These are phyloP conservation scores for Rubus idaeus DNA, from an alignment of 306 rosid species.

Conservation along the genomic window DNA sequence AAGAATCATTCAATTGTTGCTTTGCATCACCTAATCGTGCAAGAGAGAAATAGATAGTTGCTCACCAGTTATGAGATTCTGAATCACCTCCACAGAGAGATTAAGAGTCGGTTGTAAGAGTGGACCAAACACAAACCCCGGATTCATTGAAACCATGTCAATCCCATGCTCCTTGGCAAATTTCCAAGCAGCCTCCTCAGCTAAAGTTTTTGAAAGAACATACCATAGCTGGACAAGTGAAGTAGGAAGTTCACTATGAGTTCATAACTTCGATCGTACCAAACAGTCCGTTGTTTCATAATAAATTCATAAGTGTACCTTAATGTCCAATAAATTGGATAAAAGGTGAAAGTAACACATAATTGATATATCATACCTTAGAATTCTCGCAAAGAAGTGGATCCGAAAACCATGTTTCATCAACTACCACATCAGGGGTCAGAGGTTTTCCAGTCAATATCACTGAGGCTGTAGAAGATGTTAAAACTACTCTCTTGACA, in stretches of 20 bases:
- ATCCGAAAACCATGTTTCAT: constrained; percentile 39
- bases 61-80: neutral
- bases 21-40: neutral
- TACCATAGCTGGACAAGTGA: constrained; percentile 18
- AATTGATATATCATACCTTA: too few relatives aligned
- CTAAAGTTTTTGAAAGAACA: constrained; percentile 24
- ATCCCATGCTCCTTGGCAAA: constrained; percentile 24
- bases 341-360: too few relatives aligned
- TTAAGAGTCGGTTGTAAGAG: constrained; percentile 22
- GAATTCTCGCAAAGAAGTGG: constrained; percentile 5
- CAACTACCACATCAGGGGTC: constrained; percentile 21
- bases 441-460: constrained; percentile 1
- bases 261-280: neutral
- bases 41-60: too few relatives aligned
- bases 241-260: neutral
- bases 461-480: constrained; percentile 31
- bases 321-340: too few relatives aligned
- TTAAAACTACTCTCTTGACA: constrained; percentile 29
- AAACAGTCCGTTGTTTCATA: too few relatives aligned
- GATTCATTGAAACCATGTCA: constrained; percentile 23
- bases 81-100: neutral
- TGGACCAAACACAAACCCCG: constrained; percentile 28
- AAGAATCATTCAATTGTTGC: neutral
- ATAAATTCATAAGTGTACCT: too few relatives aligned
- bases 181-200: constrained; percentile 37